Base-by-base conservation (phyloP, 805 yeast species). In the Pichia heedii region DNA sequence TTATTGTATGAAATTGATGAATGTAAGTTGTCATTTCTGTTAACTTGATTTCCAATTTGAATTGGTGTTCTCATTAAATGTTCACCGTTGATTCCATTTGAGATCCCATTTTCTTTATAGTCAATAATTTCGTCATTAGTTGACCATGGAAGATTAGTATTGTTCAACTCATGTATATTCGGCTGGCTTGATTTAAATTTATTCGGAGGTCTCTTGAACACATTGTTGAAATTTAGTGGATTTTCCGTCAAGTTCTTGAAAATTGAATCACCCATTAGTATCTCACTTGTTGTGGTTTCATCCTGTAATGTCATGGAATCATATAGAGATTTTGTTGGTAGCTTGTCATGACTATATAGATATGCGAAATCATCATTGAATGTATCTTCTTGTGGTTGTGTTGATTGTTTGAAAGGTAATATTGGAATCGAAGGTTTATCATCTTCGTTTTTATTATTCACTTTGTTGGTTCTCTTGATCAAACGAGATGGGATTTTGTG, bases 261-360 rank as follows among this genome's bases (percentile, higher is more conserved):
- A 8, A 42, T 44, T 2, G 53, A 49, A 15, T 45, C 53, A 34
- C 49, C 53, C 36, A 54, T 56, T 46, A 63, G 61, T 15, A 60
- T 52, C 12, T 60, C 60, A 8, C 70, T 70, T 27, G 47, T 8
- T 8, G 35, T 34, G 12, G 60, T 61, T 13, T 64, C 62, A 7
- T 69, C 67, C 41, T 70, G 71, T 38, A 69, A 69, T 38, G 63
- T 41, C 33, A 55, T 66, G 44, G 73, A 62, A 50, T 76, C 81
- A 48, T 67, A 70, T 22, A 76, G 61, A 4, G 80, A 74, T 46
- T 69, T 58, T 6, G 66, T 54, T 1, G 81, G 81, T 11, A 79
- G 80, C 32, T 65, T 71, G 37, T 61, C 52, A 15, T 46, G 48
- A 20, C 37, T 71, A 63, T 11, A 42, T 9, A 55, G 45, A 22